Percentiles rank a stretch among this genome's conserved stretches.
Conservation (phyloP, 139 green algal species). For the Coccomyxa sp. region DNA sequence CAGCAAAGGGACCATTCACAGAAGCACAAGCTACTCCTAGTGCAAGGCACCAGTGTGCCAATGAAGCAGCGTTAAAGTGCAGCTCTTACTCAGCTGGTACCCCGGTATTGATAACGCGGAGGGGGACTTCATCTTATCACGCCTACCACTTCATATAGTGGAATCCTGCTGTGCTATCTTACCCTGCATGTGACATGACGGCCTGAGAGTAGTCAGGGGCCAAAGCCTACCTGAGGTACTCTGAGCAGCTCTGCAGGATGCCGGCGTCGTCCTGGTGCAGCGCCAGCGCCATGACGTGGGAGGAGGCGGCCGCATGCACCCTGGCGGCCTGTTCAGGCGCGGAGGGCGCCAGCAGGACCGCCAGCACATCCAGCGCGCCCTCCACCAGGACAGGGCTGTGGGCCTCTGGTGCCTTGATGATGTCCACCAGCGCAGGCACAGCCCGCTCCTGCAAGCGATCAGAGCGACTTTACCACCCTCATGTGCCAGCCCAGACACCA, state of each 20-base stretch:
- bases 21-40: too few relatives aligned
- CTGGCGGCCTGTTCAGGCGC: constrained; percentile 20
- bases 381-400: too few relatives aligned
- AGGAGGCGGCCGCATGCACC: constrained; percentile 29
- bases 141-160: neutral
- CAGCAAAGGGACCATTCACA: too few relatives aligned
- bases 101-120: neutral
- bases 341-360: constrained; percentile 35
- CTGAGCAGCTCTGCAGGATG: constrained; percentile 33
- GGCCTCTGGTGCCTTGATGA: too few relatives aligned
- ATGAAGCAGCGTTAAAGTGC: too few relatives aligned
- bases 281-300: constrained; percentile 25
- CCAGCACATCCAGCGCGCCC: constrained; percentile 57
- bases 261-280: constrained; percentile 34
- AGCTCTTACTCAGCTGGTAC: too few relatives aligned
- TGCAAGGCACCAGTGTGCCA: too few relatives aligned
- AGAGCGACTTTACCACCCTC: too few relatives aligned
- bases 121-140: neutral
- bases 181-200: neutral
- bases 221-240: constrained; percentile 20
- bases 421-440: too few relatives aligned
- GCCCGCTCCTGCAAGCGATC: too few relatives aligned
- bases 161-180: neutral
- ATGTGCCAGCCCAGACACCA: too few relatives aligned
- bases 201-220: neutral